A percentile compares a stretch with the other conserved stretches of the same genome.
Conservation (phyloP, 495 filamentous ascomycete genomes). For the Aspergillus leporis region DNA sequence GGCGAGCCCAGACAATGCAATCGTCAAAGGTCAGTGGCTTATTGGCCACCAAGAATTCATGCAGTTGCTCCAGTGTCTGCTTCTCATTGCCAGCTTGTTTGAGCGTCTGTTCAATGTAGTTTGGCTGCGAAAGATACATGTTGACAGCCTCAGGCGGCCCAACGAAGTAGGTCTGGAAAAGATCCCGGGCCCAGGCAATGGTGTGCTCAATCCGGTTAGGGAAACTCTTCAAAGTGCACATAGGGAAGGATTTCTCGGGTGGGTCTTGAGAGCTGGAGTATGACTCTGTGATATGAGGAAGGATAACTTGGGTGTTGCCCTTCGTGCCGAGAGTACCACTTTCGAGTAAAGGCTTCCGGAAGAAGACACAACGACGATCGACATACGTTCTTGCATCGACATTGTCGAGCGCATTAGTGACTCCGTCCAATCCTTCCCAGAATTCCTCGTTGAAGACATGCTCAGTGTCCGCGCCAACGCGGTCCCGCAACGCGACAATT, state of each 20-base stretch:
- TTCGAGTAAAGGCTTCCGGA: constrained; percentile 94
- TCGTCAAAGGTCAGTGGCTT: constrained; percentile 93
- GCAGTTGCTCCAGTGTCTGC: constrained; percentile 86
- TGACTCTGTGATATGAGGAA: constrained; percentile 89
- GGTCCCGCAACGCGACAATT: constrained; percentile 81
- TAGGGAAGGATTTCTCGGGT: constrained; percentile 97
- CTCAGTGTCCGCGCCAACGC: constrained; percentile 91
- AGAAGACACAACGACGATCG: constrained; percentile 96
- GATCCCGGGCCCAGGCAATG: constrained; percentile 94
- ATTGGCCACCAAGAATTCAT: constrained; percentile 87
- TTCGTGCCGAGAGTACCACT: constrained; percentile 97
- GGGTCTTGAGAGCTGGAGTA: constrained; percentile 99
- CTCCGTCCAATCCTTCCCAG: constrained; percentile 86
- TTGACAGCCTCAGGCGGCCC: constrained; percentile 94
- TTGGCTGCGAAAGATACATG: constrained; percentile 85
- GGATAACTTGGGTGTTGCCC: constrained; percentile 94
- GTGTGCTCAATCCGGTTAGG: constrained; percentile 99
- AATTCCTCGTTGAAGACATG: constrained; percentile 93
- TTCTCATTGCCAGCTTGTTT: constrained; percentile 98
- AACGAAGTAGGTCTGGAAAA: constrained; percentile 92
- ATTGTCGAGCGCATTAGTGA: constrained; percentile 97
- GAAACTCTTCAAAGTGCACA: constrained; percentile 97
- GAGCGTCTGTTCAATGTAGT: constrained; percentile 85
- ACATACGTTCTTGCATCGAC: constrained; percentile 97
- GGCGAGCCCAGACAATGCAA: constrained; percentile 90